Evolutionary conservation across 352 stramenopile genomes (phyloP).

Genomic region (Aphanomyces cochlioides): DNA sequence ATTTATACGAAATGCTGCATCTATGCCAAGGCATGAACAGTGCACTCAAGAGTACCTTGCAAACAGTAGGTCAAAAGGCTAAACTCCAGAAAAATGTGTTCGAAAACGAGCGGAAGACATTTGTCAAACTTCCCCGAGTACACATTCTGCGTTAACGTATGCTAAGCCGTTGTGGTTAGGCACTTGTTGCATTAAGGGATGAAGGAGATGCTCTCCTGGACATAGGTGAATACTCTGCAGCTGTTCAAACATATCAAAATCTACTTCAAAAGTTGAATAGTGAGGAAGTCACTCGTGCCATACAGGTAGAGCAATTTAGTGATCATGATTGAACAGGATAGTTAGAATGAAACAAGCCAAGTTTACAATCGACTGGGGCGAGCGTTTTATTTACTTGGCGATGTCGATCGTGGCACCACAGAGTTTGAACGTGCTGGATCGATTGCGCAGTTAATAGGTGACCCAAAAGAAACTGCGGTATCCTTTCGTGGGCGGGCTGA

Average conservation of each 20-base stretch:
- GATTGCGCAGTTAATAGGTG: conserved; percentile 47
- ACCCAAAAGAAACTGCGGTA: conserved; percentile 29
- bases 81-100: neutral
- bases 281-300: conserved; percentile 35
- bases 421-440: conserved; percentile 24
- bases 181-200: conserved; percentile 23
- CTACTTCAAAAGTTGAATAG: conserved; percentile 37
- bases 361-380: conserved; percentile 43
- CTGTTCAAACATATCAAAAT: conserved; percentile 42
- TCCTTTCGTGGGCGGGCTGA: conserved; percentile 8
- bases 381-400: conserved; percentile 47
- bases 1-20: conserved; percentile 13
- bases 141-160: neutral
- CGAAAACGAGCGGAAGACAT: conserved; percentile 17
- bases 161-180: neutral
- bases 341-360: conserved; percentile 38
- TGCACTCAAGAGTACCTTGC: neutral
- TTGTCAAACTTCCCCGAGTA: neutral
- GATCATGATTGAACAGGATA: conserved; percentile 39
- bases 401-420: conserved; percentile 49
- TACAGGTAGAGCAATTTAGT: conserved; percentile 39
- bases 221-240: conserved; percentile 47
- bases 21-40: neutral
- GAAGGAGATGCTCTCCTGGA: conserved; percentile 62
- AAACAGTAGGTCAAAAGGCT: neutral